Base-by-base conservation (phyloP, 441 rosid genomes). In the Lepidium campestre region DNA sequence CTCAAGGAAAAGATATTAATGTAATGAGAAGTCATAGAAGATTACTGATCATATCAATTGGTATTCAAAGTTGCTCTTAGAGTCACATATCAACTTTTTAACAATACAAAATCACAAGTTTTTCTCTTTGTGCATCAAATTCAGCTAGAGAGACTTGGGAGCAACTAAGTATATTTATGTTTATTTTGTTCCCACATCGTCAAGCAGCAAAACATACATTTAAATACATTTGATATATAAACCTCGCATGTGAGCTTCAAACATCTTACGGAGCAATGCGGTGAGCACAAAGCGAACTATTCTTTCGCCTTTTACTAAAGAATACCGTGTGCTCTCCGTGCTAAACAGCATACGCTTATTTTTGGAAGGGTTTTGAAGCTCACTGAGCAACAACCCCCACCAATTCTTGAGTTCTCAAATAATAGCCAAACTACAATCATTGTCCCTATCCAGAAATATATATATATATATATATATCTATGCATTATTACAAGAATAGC, bases 261-360 rank as follows among this genome's bases (percentile, higher is more conserved):
- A 7, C 2, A 25, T n/a, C 2, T 0, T 3, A 41, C 4, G 10
- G 11, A 41, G 8, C 46, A 1, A 4, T 41, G 11, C 10, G 58
- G 71, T 72, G 78, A 77, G 77, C 62, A 73, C 82, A 87, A 0
- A 81, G 87, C 83, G 79, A 86, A 79, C 79, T 83, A 88, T 84
- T 86, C 88, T 80, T 84, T 83, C 81, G 84, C 87, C 87, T 86
- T 82, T 86, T 79, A 88, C 85, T 84, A 86, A 81, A 86, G 86
- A 81, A 75, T 83, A 74, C 83, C 77, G 82, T 82, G 84, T 77
- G 68, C 72, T 31, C 68, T 57, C 22, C 11, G 18, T 36, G 3
- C 13, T 12, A 22, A 25, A 67, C 25, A 32, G 56, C 48, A 62
- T 61, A 53, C 63, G 48, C 68, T 22, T 23, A 49, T 48, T 63